phyloP scores from a whole-genome alignment of 148 eudicot species.

The Rhododendron ovatum region DNA sequence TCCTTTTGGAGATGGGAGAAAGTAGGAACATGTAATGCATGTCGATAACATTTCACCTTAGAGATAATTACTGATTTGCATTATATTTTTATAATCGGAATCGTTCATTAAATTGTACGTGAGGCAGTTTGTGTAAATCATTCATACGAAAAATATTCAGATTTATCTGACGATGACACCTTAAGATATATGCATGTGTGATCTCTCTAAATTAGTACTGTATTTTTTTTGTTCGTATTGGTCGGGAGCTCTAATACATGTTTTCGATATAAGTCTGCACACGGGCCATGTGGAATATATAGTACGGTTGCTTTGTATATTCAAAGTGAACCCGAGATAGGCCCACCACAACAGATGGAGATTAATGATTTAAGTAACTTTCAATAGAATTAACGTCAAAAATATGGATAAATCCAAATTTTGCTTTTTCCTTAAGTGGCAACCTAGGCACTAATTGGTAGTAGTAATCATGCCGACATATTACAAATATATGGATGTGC shows the following conservation, averaged over 20 bases:
- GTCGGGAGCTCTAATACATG: too few species aligned
- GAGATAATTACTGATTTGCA: slow-evolving; percentile 7
- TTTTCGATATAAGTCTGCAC: too few species aligned
- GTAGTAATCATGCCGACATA: slow-evolving; percentile 9
- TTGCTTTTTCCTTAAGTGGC: slow-evolving; percentile 14
- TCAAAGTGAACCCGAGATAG: too few species aligned
- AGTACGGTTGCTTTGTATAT: background rate
- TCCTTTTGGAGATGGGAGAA: slow-evolving; percentile 13
- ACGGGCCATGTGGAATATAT: too few species aligned
- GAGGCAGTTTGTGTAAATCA: background rate
- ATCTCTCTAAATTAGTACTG: too few species aligned
- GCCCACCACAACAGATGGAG: too few species aligned
- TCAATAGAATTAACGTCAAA: too few species aligned
- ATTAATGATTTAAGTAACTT: too few species aligned
- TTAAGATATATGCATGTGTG: too few species aligned
- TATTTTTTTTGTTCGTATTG: too few species aligned
- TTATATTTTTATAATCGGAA: background rate
- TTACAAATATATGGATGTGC: background rate
- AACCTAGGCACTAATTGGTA: slow-evolving; percentile 8
- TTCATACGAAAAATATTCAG: too few species aligned
- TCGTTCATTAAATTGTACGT: background rate
- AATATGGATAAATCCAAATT: slow-evolving; percentile 25
- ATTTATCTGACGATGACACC: too few species aligned
- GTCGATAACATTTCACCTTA: background rate
- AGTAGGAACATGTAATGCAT: slow-evolving; percentile 10